A percentile compares a stretch with the other conserved stretches of the same genome.
Evolutionary conservation across 2,329 filamentous ascomycete species (phyloP).

Genomic region (Byssothecium circinans): DNA sequence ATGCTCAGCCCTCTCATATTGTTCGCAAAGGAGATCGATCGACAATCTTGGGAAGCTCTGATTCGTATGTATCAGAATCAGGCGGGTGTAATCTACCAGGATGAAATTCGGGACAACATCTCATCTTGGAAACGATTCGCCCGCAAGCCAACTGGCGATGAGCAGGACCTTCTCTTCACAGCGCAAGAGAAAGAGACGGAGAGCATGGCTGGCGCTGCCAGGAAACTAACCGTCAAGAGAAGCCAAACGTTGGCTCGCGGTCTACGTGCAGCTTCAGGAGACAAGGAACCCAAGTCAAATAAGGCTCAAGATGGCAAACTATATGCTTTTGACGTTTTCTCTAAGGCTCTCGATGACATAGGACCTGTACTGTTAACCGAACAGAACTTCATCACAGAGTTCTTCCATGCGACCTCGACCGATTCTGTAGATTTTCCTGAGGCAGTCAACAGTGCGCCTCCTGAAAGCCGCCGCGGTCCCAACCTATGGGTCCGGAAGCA

Average conservation of each 20-base stretch:
- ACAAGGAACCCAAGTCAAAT: slow-evolving; percentile 59
- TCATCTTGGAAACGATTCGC: slow-evolving; percentile 79
- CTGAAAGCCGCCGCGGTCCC: slow-evolving; percentile 68
- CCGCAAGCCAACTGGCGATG: slow-evolving; percentile 73
- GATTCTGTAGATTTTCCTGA: slow-evolving; percentile 83
- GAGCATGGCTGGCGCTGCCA: slow-evolving; percentile 65
- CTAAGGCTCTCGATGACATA: slow-evolving; percentile 77
- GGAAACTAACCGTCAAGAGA: slow-evolving; percentile 91
- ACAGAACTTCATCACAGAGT: slow-evolving; percentile 95
- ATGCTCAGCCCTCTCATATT: slow-evolving; percentile 84
- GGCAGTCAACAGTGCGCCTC: slow-evolving; percentile 65
- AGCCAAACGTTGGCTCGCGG: slow-evolving; percentile 82
- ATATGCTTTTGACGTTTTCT: slow-evolving; percentile 79
- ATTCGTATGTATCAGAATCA: slow-evolving; percentile 80
- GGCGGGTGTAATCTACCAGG: slow-evolving; percentile 74
- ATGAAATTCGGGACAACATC: slow-evolving; percentile 77
- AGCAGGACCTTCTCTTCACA: slow-evolving; percentile 85
- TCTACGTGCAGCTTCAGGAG: slow-evolving; percentile 67
- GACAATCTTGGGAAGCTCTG: slow-evolving; percentile 76
- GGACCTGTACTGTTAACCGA: slow-evolving; percentile 84
- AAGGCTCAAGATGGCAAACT: slow-evolving; percentile 66
- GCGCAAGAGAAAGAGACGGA: slow-evolving; percentile 87
- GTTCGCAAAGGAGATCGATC: slow-evolving; percentile 83
- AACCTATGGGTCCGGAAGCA: slow-evolving; percentile 74
- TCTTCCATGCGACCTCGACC: slow-evolving; percentile 90